These are phyloP conservation scores for Suillus decipiens DNA, from an alignment of 768 basidiomycete genomes.

Conservation along the genomic window DNA sequence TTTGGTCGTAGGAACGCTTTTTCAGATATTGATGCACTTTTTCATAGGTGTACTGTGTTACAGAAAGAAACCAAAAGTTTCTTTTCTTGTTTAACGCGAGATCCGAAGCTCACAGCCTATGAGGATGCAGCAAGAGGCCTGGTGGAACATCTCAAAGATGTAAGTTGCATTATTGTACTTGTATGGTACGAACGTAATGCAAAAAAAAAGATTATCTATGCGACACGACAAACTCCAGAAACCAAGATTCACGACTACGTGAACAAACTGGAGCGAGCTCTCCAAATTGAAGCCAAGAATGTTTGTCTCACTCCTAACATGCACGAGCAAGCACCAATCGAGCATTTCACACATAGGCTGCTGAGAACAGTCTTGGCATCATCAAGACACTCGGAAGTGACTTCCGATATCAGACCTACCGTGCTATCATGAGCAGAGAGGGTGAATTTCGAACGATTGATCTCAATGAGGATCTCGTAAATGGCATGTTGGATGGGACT, in stretches of 20 bases:
- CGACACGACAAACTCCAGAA: not conserved
- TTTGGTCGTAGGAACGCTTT: not conserved
- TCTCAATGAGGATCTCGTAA: not conserved
- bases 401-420: not conserved
- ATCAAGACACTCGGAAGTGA: not conserved
- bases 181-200: not conserved
- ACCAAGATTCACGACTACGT: not conserved
- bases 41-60: not conserved
- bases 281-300: not conserved
- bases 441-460: not conserved
- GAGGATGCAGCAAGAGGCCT: not conserved
- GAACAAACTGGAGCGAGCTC: not conserved
- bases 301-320: not conserved
- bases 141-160: not conserved
- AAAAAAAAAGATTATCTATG: not conserved
- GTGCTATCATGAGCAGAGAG: not conserved
- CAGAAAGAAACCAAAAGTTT: not conserved
- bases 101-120: not conserved
- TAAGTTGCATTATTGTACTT: not conserved
- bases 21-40: not conserved
- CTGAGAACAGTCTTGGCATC: not conserved
- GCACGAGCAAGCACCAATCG: not conserved
- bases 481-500: not conserved
- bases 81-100: not conserved
- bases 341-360: not conserved